A percentile compares a stretch with the other conserved stretches of the same genome.
phyloP scores from a whole-genome alignment of 148 eudicot species.

The Diospyros lotus region DNA sequence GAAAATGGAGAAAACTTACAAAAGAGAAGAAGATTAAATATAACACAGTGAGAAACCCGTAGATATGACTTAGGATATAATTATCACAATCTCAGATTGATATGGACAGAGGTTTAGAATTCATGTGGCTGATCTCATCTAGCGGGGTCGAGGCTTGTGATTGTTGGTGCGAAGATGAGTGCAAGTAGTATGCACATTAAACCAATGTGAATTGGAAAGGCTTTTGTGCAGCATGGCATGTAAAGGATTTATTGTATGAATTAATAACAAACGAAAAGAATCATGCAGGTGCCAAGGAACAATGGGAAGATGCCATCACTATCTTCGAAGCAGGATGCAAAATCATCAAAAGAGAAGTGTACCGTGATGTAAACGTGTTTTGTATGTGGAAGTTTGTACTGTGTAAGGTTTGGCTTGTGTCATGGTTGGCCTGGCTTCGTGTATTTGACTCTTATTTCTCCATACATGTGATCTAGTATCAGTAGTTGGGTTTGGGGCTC shows the following conservation, averaged over 20 bases:
- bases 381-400: slow-evolving; percentile 7
- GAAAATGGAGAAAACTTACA: too few species aligned
- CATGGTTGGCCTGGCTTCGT: slow-evolving; percentile 4
- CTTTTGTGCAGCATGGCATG: not conserved
- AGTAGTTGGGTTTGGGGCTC: not conserved
- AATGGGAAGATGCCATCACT: slow-evolving; percentile 36
- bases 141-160: too few species aligned
- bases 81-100: too few species aligned
- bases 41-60: too few species aligned
- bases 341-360: slow-evolving; percentile 64
- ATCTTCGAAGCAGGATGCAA: slow-evolving; percentile 54
- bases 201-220: not conserved
- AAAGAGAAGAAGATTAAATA: too few species aligned
- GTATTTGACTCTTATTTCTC: not conserved
- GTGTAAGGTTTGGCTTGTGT: slow-evolving; percentile 24
- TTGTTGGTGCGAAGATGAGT: too few species aligned
- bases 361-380: slow-evolving; percentile 50
- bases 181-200: too few species aligned
- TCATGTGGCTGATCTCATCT: too few species aligned
- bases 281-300: slow-evolving; percentile 51
- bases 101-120: too few species aligned
- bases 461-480: not conserved
- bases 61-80: too few species aligned
- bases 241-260: too few species aligned
- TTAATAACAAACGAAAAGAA: too few species aligned